These are phyloP conservation scores for Ophiostoma ulmi DNA, from an alignment of 2,329 filamentous ascomycete species.

Conservation along the genomic window DNA sequence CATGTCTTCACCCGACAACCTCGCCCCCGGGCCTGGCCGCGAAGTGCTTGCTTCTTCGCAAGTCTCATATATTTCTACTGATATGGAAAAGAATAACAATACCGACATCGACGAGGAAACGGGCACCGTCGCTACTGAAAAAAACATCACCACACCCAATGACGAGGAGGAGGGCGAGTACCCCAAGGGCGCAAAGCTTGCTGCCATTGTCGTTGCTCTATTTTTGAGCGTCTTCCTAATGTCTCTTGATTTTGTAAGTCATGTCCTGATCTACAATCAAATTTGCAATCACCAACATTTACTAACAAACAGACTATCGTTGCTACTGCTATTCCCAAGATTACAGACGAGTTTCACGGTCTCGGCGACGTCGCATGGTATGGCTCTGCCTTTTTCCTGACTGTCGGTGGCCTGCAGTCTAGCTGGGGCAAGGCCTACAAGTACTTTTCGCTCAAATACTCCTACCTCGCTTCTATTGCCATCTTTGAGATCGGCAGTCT, in stretches of 20 bases:
- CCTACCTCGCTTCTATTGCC: constrained; percentile 45
- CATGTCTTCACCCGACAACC: neutral
- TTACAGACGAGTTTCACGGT: constrained; percentile 49
- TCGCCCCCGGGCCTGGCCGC: neutral
- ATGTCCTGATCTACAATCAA: neutral
- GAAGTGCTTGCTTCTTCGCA: constrained; percentile 22
- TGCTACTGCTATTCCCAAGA: constrained; percentile 53
- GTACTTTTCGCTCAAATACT: constrained; percentile 49
- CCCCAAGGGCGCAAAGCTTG: constrained; percentile 38
- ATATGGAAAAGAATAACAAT: constrained; percentile 24
- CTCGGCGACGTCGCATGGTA: constrained; percentile 56
- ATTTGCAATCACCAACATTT: neutral
- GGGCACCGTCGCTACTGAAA: neutral
- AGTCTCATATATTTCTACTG: constrained; percentile 22
- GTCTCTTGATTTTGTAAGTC: constrained; percentile 43
- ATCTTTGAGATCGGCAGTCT: constrained; percentile 52
- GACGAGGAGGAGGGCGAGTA: constrained; percentile 34
- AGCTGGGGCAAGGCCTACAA: constrained; percentile 46
- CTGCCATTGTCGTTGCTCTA: constrained; percentile 44
- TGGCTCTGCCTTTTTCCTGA: constrained; percentile 51
- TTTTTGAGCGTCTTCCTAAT: constrained; percentile 47
- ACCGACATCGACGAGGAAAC: constrained; percentile 22
- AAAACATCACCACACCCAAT: neutral
- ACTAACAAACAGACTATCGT: constrained; percentile 43
- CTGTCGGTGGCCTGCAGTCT: constrained; percentile 42